A percentile compares a stretch with the other conserved stretches of the same genome.
Conservation (phyloP, 305 asterid genomes). For the Fraxinus albicans region DNA sequence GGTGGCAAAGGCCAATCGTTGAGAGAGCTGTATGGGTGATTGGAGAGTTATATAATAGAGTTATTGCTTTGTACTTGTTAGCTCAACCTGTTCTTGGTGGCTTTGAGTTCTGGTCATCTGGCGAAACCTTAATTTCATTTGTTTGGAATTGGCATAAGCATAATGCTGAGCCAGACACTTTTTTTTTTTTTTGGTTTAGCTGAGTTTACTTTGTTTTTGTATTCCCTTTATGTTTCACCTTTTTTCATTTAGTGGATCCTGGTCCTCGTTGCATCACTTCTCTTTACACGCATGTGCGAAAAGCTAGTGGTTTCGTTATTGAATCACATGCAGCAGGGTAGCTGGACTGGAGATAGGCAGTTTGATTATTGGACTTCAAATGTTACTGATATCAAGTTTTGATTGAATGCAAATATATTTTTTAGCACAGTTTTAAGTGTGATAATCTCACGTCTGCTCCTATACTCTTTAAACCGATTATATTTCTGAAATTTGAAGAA, state of each 20-base stretch:
- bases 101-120: neutral
- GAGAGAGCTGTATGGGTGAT: conserved; percentile 16
- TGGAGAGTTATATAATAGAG: neutral
- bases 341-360: no score
- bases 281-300: no score
- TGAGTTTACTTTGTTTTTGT: neutral
- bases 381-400: neutral
- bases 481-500: no score
- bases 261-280: no score
- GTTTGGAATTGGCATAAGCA: neutral
- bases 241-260: neutral
- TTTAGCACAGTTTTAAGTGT: neutral
- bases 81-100: neutral
- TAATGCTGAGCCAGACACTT: neutral
- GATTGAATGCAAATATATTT: neutral
- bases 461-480: no score
- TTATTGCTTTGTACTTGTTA: neutral
- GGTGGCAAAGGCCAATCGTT: conserved; percentile 60
- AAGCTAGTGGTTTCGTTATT: no score
- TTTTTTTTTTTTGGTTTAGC: neutral
- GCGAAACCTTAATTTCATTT: neutral
- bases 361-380: no score
- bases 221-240: neutral
- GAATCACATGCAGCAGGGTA: no score
- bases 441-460: no score